Evolutionary conservation across 345 rosid genomes (phyloP).

Genomic region (Hibiscus mutabilis): DNA sequence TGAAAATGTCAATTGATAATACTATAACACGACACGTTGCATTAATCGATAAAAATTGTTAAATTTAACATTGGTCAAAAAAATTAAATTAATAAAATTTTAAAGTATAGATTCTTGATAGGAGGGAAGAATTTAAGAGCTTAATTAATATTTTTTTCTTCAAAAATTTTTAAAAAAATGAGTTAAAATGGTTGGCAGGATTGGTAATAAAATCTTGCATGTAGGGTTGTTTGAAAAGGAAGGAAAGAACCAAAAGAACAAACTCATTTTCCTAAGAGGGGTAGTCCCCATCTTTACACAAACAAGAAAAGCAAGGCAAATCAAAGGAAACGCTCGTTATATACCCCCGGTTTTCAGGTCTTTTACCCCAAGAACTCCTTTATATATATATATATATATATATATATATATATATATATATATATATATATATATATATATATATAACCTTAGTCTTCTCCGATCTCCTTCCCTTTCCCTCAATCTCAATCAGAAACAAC

Average conservation of each 20-base stretch:
- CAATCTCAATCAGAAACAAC: background rate
- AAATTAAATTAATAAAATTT: no score
- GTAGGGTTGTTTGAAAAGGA: constrained; percentile 16
- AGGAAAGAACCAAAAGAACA: background rate
- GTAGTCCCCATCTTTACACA: background rate
- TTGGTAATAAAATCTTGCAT: constrained; percentile 34
- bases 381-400: background rate
- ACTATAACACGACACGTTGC: no score
- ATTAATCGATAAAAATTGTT: no score
- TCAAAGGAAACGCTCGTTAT: background rate
- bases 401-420: no score
- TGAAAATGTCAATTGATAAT: no score
- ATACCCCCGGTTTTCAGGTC: constrained; percentile 22
- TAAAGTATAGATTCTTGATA: no score
- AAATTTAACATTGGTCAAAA: no score
- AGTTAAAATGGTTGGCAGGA: no score
- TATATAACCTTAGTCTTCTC: background rate
- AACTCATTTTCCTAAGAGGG: constrained; percentile 8
- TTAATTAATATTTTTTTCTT: no score
- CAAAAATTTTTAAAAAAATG: no score
- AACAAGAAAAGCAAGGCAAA: constrained; percentile 7
- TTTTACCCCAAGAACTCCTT: background rate
- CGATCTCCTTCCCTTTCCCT: background rate
- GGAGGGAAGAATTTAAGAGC: no score
- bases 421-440: no score